These are phyloP conservation scores for Geotrichum reessii DNA, from an alignment of 1,139 yeast genomes.

Conservation along the genomic window DNA sequence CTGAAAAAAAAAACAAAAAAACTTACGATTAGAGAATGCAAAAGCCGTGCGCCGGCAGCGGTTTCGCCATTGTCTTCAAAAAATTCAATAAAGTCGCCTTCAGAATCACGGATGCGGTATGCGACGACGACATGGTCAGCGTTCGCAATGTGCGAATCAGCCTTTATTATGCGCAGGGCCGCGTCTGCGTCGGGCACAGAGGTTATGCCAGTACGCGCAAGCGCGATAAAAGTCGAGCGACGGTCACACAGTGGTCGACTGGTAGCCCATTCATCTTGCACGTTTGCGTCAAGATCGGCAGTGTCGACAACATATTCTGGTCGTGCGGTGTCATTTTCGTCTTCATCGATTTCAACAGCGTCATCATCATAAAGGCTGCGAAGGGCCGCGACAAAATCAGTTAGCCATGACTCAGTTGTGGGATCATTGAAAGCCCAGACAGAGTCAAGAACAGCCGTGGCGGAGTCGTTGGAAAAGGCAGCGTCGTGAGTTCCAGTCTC, in stretches of 20 bases:
- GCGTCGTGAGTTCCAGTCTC: conserved; percentile 9
- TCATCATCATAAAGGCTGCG: neutral
- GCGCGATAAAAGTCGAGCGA: conserved; percentile 5
- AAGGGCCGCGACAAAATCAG: neutral
- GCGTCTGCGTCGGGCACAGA: neutral
- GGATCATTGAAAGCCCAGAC: conserved; percentile 3
- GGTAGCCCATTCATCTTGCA: neutral
- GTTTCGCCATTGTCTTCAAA: conserved; percentile 12
- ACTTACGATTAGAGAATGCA: conserved; percentile 8
- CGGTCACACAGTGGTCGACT: conserved; percentile 1
- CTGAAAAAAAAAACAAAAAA: neutral
- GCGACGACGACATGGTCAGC: conserved; percentile 5
- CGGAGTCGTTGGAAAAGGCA: conserved; percentile 3
- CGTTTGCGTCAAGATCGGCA: neutral
- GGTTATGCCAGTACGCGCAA: neutral
- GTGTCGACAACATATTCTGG: conserved; percentile 1
- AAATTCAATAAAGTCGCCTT: neutral
- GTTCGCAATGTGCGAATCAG: neutral
- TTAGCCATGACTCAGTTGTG: neutral
- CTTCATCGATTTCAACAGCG: conserved; percentile 1
- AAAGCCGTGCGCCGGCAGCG: conserved; percentile 8
- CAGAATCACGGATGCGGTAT: neutral
- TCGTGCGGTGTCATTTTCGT: neutral
- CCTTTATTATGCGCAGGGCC: neutral
- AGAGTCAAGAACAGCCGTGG: conserved; percentile 3